Evolutionary conservation across 2,329 filamentous ascomycete genomes (phyloP).

Genomic region (Cladobotryum mycophilum): DNA sequence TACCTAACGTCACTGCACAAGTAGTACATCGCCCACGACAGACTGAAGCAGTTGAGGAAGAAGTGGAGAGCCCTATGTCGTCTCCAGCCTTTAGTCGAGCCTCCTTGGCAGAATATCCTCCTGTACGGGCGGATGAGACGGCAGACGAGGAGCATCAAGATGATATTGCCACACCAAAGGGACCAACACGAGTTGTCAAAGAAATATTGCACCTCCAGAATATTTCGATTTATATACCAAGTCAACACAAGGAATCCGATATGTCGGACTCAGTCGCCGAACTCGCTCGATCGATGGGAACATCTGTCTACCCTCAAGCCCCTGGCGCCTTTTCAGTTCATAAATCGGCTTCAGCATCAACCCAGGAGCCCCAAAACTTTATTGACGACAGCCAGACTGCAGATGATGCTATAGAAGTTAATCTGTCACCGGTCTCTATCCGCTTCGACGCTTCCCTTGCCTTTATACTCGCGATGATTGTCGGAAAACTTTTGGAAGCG

Average conservation of each 20-base stretch:
- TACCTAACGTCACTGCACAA: neutral
- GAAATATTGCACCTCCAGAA: slow-evolving; percentile 45
- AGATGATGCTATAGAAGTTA: slow-evolving; percentile 39
- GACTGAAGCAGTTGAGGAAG: slow-evolving; percentile 6
- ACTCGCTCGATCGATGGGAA: slow-evolving; percentile 26
- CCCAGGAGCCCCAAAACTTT: neutral
- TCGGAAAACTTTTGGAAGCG: slow-evolving; percentile 43
- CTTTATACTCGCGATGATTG: slow-evolving; percentile 47
- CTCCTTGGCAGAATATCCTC: slow-evolving; percentile 8
- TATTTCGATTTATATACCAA: slow-evolving; percentile 51
- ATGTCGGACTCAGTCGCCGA: slow-evolving; percentile 22
- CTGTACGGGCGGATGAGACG: neutral
- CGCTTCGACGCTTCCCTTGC: slow-evolving; percentile 52
- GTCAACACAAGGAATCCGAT: slow-evolving; percentile 34
- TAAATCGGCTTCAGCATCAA: slow-evolving; percentile 11
- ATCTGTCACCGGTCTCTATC: slow-evolving; percentile 45
- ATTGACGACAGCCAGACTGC: slow-evolving; percentile 1
- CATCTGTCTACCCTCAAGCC: slow-evolving; percentile 43
- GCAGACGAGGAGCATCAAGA: slow-evolving; percentile 25
- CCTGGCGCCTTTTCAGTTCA: slow-evolving; percentile 57
- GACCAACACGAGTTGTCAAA: slow-evolving; percentile 49
- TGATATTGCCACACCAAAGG: slow-evolving; percentile 44
- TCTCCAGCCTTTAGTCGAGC: slow-evolving; percentile 24
- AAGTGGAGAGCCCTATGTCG: slow-evolving; percentile 21
- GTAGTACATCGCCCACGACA: slow-evolving; percentile 8